A percentile compares a stretch with the other conserved stretches of the same genome.
These are phyloP conservation scores for Gracilaria gracilis DNA, from an alignment of 23 red algal species.

Conservation along the genomic window DNA sequence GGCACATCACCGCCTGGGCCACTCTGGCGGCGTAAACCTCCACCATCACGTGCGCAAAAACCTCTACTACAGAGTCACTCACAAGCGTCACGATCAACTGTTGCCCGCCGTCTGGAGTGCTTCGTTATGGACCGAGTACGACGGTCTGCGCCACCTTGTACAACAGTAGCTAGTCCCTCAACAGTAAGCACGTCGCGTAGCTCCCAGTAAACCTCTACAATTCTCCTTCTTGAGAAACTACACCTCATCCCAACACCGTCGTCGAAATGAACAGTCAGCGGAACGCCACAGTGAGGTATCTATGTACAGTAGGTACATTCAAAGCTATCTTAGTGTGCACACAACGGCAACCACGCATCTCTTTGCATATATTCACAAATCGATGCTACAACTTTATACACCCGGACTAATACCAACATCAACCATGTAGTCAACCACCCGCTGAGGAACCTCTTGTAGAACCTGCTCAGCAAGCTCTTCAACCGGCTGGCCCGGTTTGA, in stretches of 20 bases:
- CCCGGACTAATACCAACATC: slow-evolving; percentile 60
- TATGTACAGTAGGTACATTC: neutral
- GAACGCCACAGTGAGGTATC: neutral
- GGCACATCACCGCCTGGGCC: slow-evolving; percentile 55
- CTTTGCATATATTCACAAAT: neutral
- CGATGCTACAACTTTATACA: slow-evolving; percentile 1
- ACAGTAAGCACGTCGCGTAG: neutral
- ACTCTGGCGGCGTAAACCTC: slow-evolving; percentile 52
- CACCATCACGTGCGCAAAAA: slow-evolving; percentile 35
- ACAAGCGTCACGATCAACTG: slow-evolving; percentile 7
- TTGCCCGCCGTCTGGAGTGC: slow-evolving; percentile 17
- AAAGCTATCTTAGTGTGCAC: no score
- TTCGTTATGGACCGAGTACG: slow-evolving; percentile 33
- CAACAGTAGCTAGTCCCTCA: neutral
- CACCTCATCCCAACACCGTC: neutral
- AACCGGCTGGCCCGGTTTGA: slow-evolving; percentile 26
- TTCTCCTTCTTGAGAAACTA: neutral
- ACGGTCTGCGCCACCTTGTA: slow-evolving; percentile 6
- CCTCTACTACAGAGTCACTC: slow-evolving; percentile 51
- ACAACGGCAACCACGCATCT: neutral
- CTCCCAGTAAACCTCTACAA: neutral
- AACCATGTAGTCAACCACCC: slow-evolving; percentile 71
- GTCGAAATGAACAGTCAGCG: no score
- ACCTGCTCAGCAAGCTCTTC: slow-evolving; percentile 63
- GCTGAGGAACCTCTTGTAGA: slow-evolving; percentile 64